Conservation (phyloP, 352 stramenopile species). For the Pythium rishiriense region DNA sequence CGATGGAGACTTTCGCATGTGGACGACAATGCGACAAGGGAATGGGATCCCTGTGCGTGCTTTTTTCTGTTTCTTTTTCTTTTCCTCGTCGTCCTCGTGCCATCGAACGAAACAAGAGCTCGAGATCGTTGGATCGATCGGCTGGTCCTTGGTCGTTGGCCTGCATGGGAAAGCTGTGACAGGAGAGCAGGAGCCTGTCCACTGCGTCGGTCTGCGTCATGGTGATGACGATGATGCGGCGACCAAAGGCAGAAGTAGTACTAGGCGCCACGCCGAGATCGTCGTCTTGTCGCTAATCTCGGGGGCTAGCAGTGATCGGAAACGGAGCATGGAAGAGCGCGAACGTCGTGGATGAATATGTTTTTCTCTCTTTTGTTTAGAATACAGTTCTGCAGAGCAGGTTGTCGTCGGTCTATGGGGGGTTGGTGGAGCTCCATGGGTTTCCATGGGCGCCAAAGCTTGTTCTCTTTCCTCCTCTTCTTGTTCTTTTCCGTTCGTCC, state of each 20-base stretch:
- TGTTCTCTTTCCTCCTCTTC: neutral
- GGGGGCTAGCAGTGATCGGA: neutral
- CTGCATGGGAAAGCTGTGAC: neutral
- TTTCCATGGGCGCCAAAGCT: conserved; percentile 5
- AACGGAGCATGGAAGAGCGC: too few species aligned
- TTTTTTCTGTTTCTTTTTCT: neutral
- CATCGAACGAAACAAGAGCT: neutral
- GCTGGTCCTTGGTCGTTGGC: neutral
- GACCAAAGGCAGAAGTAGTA: too few species aligned
- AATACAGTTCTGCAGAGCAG: conserved; percentile 8
- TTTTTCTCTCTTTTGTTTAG: conserved; percentile 12
- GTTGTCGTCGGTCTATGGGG: too few species aligned
- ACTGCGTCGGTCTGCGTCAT: too few species aligned
- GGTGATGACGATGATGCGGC: too few species aligned
- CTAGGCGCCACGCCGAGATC: too few species aligned
- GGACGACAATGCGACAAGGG: neutral
- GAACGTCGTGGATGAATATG: neutral
- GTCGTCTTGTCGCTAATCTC: too few species aligned
- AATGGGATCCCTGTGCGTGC: too few species aligned
- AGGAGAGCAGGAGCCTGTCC: neutral
- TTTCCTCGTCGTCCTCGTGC: neutral
- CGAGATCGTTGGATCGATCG: neutral
- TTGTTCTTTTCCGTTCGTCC: conserved; percentile 1
- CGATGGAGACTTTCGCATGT: neutral
- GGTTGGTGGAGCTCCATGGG: neutral